Base-by-base conservation (phyloP, 108 stramenopile species). In the Cyclotella cryptica region DNA sequence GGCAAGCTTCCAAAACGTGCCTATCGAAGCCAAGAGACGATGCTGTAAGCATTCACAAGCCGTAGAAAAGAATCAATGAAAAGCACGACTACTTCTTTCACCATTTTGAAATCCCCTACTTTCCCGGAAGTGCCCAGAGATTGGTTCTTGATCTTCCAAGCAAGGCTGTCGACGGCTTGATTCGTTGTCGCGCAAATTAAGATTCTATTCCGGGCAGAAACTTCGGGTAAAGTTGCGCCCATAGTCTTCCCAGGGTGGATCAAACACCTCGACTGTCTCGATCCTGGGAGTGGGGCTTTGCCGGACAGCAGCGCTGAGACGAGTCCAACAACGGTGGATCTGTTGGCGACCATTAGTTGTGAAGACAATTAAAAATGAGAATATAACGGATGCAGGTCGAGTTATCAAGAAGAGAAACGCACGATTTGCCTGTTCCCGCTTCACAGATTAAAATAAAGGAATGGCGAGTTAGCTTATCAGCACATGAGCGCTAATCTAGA, bases 131-230 rank as follows among this genome's bases (percentile, higher is more conserved):
- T 74, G n/a, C 81, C 81, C 11, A 82, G 46, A 13, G 70, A 66
- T 27, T 62, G 69, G 40, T 87, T 70, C 51, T 88, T 75, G 71
- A 94, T 92, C 64, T 91, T 87, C 67, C 79, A 84, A 40, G 89
- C 91, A 12, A 94, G 69, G 19, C 86, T 87, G 45, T 90, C 86
- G 28, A 94, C 88, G 1, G 93, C 93, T 63, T 88, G 84, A 76
- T 94, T 94, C 11, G 93, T 89, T 15, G 93, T 87, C 0, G 90
- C 88, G 45, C 87, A 88, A 52, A 91, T 80, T 49, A 89, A 67
- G 41, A 90, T 88, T 14, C 89, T 72, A 62, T 72, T 72, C 44
- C 71, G 29, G 22, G 74, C 80, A 15, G 57, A 68, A 10, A 69
- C 65, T 30, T 74, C 55, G 41, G 42, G 24, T 9, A 49, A 40